Evolutionary conservation across 2,329 filamentous ascomycete genomes (phyloP).

Genomic region (Cladosporium sp.): DNA sequence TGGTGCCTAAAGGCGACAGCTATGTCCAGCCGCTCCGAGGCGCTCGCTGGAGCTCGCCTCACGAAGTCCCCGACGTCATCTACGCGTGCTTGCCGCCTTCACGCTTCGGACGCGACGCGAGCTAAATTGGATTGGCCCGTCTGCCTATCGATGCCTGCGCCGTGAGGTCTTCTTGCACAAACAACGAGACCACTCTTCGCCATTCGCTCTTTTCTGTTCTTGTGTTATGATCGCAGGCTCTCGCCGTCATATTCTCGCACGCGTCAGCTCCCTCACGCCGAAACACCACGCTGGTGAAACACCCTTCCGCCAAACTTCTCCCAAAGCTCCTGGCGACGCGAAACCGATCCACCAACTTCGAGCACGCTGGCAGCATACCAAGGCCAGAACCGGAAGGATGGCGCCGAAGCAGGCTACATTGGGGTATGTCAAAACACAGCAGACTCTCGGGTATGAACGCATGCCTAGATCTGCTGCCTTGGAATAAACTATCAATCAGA

Average conservation of each 20-base stretch:
- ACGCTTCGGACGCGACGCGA: constrained; percentile 4
- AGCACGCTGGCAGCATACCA: constrained; percentile 12
- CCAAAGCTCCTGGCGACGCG: constrained; percentile 4
- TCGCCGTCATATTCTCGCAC: neutral
- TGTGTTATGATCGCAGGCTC: constrained; percentile 3
- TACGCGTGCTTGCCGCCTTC: neutral
- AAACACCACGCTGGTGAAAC: neutral
- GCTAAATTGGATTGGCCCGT: neutral
- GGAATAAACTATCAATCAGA: neutral
- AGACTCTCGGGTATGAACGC: constrained; percentile 37
- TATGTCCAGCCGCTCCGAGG: neutral
- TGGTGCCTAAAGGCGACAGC: no score
- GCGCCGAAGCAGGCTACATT: constrained; percentile 70
- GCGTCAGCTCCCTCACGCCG: neutral
- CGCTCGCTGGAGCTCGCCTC: neutral
- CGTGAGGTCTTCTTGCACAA: neutral
- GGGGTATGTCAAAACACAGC: constrained; percentile 63
- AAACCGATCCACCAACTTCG: constrained; percentile 5
- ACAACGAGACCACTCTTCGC: neutral
- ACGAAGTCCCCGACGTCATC: neutral
- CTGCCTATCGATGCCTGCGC: constrained; percentile 1
- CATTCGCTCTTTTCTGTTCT: neutral
- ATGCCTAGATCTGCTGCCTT: constrained; percentile 54
- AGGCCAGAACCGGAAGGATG: constrained; percentile 30
- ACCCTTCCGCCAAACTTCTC: no score